Conservation (phyloP, 495 filamentous ascomycete genomes). For the Neurospora discreta region DNA sequence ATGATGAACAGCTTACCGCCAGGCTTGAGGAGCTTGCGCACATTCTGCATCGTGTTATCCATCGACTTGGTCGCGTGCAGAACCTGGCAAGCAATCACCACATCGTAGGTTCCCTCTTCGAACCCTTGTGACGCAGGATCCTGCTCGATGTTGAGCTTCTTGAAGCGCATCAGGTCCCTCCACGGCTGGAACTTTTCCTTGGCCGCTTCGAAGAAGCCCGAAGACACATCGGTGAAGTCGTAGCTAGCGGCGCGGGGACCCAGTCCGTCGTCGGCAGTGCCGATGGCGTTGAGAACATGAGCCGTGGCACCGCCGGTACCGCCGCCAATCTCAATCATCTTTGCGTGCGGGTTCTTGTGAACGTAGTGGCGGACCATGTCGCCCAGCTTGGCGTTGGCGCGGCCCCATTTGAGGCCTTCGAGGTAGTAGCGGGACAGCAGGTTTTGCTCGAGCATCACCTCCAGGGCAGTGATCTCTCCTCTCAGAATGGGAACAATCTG, state of each 20-base stretch:
- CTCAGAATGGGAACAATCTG: conserved; percentile 13
- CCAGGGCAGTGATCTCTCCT: conserved; percentile 13
- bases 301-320: conserved; percentile 41
- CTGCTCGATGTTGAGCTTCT: conserved; percentile 34
- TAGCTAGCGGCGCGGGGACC: conserved; percentile 22
- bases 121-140: conserved; percentile 38
- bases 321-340: conserved; percentile 41
- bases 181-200: conserved; percentile 32
- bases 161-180: conserved; percentile 20
- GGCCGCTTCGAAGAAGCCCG: conserved; percentile 40
- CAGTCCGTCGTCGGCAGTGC: conserved; percentile 1
- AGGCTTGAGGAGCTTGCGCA: conserved; percentile 28
- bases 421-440: conserved; percentile 21
- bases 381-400: conserved; percentile 17
- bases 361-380: conserved; percentile 21
- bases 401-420: conserved; percentile 19
- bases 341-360: conserved; percentile 30
- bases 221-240: conserved; percentile 42
- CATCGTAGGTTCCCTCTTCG: conserved; percentile 31
- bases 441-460: conserved; percentile 19
- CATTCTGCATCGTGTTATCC: conserved; percentile 35
- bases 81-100: conserved; percentile 42
- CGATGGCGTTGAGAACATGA: conserved; percentile 24
- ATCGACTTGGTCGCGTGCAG: conserved; percentile 42
- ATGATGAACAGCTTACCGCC: conserved; percentile 27